Base-by-base conservation (phyloP, 805 yeast genomes). In the Zygoascus tannicola region DNA sequence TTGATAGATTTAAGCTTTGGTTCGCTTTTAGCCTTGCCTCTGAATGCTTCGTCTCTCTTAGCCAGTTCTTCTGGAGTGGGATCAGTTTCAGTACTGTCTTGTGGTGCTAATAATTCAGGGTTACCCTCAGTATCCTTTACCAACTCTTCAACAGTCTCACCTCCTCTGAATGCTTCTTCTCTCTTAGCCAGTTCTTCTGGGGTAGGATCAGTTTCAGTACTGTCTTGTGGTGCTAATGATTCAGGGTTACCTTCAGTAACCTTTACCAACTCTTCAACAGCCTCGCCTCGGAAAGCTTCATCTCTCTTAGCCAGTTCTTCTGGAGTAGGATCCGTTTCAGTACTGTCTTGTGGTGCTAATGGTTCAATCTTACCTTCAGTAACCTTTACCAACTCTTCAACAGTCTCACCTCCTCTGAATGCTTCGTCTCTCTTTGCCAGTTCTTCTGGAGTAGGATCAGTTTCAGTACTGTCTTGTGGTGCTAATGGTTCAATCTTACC, bases 61-160 rank as follows among this genome's bases (percentile, higher is more conserved):
- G 35, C 34, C 41, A 28, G 33, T 34, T 20, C 35, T 30, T 22
- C 42, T 15, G 22, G 23, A 10, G 32, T 38, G n/a, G 30, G 46
- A 3, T 37, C 40, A 3, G 32, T 23, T 23, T 37, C 40, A n/a
- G 32, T 22, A 12, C 32, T 22, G 32, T 37, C 40, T n/a, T 37
- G 40, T 5, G 40, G 40, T 8, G 16, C n/a, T 7, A 23, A 2
- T 3, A 20, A 26, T 5, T n/a, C 32, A 12, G 30, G 30, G 14
- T 33, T 15, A 8, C n/a, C n/a, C 10, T 7, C 12, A 35, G n/a
- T 35, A 35, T 35, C 7, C 15, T 30, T 32, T n/a, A 15, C 23
- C 26, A 21, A 26, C 15, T 22, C 36, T 14, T 39, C 32, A 21
- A 39, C 19, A 16, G 26, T 22, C 19, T n/a, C 36, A n/a, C n/a